phyloP scores from a whole-genome alignment of 148 eudicot species.

The Camellia japonica region DNA sequence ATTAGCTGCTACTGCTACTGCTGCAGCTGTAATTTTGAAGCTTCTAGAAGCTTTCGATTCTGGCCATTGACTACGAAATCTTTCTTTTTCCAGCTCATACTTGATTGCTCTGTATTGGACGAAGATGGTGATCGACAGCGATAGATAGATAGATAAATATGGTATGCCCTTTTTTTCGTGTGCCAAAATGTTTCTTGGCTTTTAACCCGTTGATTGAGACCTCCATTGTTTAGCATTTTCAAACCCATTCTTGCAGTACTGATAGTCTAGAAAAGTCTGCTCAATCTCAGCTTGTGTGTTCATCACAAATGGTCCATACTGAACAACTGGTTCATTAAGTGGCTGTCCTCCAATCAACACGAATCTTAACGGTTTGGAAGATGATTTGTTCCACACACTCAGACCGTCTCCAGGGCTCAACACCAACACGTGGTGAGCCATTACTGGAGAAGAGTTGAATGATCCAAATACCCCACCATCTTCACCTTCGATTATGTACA shows the following conservation, averaged over 20 bases:
- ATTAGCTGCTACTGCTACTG: not conserved
- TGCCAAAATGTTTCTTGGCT: not conserved
- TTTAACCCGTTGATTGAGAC: constrained; percentile 32
- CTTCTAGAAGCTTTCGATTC: constrained; percentile 23
- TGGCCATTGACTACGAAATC: not conserved
- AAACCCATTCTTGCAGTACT: constrained; percentile 71
- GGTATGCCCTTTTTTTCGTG: not conserved
- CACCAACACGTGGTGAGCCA: constrained; percentile 66
- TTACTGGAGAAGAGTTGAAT: constrained; percentile 30
- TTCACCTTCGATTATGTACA: constrained; percentile 74
- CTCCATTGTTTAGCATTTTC: constrained; percentile 80
- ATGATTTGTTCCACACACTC: constrained; percentile 67
- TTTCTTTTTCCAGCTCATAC: not conserved
- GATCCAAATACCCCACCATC: constrained; percentile 50
- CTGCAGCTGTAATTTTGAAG: constrained; percentile 1
- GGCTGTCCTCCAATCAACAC: constrained; percentile 82
- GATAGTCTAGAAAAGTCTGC: constrained; percentile 75
- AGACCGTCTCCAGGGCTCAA: constrained; percentile 84
- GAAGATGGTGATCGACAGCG: not conserved
- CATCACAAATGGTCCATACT: constrained; percentile 98
- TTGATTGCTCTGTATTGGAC: not conserved
- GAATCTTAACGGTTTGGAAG: constrained; percentile 49
- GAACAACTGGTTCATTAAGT: constrained; percentile 80
- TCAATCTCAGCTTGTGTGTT: constrained; percentile 86
- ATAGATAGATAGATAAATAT: not conserved